Conservation (phyloP, 1,284 basidiomycete genomes). For the Pseudozyma sp. region DNA sequence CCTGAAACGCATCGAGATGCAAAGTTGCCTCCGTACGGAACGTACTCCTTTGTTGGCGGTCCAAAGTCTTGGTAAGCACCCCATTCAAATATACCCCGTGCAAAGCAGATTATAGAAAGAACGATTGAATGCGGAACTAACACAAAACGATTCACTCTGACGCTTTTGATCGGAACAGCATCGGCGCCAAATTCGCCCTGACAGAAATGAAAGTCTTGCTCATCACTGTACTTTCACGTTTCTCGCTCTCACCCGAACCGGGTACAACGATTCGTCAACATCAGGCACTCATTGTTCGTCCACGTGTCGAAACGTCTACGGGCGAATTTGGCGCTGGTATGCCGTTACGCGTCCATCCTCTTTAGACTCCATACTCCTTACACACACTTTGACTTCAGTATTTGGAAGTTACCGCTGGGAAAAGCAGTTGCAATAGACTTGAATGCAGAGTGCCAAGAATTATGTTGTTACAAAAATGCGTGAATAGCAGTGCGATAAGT, state of each 20-base stretch:
- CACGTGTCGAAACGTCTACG: conserved; percentile 25
- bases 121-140: too few relatives aligned
- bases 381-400: too few relatives aligned
- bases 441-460: not conserved
- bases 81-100: too few relatives aligned
- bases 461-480: not conserved
- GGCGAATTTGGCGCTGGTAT: conserved; percentile 21
- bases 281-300: conserved; percentile 50
- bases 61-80: conserved; percentile 36
- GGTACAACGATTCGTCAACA: conserved; percentile 33
- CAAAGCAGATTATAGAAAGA: too few relatives aligned
- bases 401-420: too few relatives aligned
- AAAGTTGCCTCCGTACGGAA: conserved; percentile 47
- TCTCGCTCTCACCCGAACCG: conserved; percentile 34
- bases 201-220: conserved; percentile 55
- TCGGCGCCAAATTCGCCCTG: conserved; percentile 51
- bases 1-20: conserved; percentile 35
- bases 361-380: not conserved
- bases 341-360: conserved; percentile 36
- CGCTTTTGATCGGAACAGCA: not conserved
- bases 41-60: conserved; percentile 49
- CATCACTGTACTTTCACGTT: conserved; percentile 27
- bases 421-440: too few relatives aligned
- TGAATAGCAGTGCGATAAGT: too few relatives aligned
- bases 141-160: too few relatives aligned